A percentile compares a stretch with the other conserved stretches of the same genome.
These are phyloP conservation scores for Zarea fungicola DNA, from an alignment of 2,329 filamentous ascomycete genomes.

Conservation along the genomic window DNA sequence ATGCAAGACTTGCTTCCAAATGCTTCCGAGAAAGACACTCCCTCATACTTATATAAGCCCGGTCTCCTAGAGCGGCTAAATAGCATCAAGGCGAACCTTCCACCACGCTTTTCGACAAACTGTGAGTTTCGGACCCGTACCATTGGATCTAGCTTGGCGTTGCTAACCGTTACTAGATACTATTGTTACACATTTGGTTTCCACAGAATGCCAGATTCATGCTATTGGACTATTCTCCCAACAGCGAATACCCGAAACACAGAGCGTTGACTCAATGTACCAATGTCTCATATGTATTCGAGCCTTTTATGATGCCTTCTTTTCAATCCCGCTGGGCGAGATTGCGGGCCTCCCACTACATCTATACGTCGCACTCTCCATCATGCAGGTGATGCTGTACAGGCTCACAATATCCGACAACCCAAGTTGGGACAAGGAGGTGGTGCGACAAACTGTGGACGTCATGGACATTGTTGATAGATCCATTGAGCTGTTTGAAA, in stretches of 20 bases:
- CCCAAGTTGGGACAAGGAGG: slow-evolving; percentile 36
- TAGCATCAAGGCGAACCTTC: slow-evolving; percentile 17
- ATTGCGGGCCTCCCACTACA: slow-evolving; percentile 29
- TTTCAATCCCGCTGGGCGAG: slow-evolving; percentile 25
- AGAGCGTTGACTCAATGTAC: slow-evolving; percentile 32
- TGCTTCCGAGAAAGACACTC: slow-evolving; percentile 18
- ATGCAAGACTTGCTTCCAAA: slow-evolving; percentile 26
- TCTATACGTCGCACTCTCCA: slow-evolving; percentile 30
- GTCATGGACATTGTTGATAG: slow-evolving; percentile 31
- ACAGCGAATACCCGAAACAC: slow-evolving; percentile 25
- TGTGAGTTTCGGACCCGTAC: slow-evolving; percentile 22
- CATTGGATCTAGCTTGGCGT: neutral
- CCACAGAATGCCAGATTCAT: slow-evolving; percentile 28
- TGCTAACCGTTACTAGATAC: slow-evolving; percentile 20
- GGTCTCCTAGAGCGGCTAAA: slow-evolving; percentile 25
- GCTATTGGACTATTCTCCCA: slow-evolving; percentile 28
- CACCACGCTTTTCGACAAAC: slow-evolving; percentile 21
- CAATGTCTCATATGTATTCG: slow-evolving; percentile 30
- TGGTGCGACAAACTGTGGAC: slow-evolving; percentile 31
- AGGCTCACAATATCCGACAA: slow-evolving; percentile 34
- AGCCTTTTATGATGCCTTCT: slow-evolving; percentile 32
- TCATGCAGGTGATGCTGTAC: slow-evolving; percentile 33
- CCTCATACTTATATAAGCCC: slow-evolving; percentile 29
- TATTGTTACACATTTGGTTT: slow-evolving; percentile 25
- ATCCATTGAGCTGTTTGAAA: slow-evolving; percentile 27